Base-by-base conservation (phyloP, 352 stramenopile species). In the Halophytophthora batemanensis region DNA sequence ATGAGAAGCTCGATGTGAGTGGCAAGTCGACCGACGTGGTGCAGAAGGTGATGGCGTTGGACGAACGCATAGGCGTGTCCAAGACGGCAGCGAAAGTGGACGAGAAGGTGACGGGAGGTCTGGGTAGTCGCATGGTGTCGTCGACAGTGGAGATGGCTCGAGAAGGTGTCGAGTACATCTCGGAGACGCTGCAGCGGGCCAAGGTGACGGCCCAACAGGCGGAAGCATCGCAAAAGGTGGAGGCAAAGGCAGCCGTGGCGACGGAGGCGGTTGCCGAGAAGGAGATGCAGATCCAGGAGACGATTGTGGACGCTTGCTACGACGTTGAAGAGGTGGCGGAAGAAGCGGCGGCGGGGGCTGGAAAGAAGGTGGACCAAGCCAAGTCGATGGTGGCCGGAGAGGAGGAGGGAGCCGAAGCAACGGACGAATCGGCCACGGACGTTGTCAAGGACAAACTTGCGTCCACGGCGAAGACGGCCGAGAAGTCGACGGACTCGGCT, bases 81-180 rank as follows among this genome's bases (percentile, higher is more conserved):
- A 54, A 74, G 43, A 82, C 65, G 46, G 80, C 73, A 8, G 52
- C 42, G 1, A 82, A 77, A 59, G 69, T 90, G 14, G 80, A 90
- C 45, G 42, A 49, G 28, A 87, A 85, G 56, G 64, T 90, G 31
- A 87, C 76, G 0, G 76, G 79, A 21, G 80, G 80, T 1, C 53
- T 90, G 31, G 80, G 63, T 15, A 64, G 70, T 23, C 74, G 66
- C n/a, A 37, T 82, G 34, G 65, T 83, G 36, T 45, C 68, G 35
- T 83, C 74, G 17, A 72, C 73, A 25, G 68, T 77, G n/a, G 75
- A 78, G 17, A 84, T 87, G 34, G 71, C 85, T 14, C 61, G 66
- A 7, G 74, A 87, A 46, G 79, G 70, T 23, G 65, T 88, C 18
- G 82, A 69, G 28, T 91, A 91, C 56, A 68, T 87, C 18, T 76